A percentile compares a stretch with the other conserved stretches of the same genome.
phyloP scores from a whole-genome alignment of 2,329 filamentous ascomycete genomes.

The Botryotinia globosa region DNA sequence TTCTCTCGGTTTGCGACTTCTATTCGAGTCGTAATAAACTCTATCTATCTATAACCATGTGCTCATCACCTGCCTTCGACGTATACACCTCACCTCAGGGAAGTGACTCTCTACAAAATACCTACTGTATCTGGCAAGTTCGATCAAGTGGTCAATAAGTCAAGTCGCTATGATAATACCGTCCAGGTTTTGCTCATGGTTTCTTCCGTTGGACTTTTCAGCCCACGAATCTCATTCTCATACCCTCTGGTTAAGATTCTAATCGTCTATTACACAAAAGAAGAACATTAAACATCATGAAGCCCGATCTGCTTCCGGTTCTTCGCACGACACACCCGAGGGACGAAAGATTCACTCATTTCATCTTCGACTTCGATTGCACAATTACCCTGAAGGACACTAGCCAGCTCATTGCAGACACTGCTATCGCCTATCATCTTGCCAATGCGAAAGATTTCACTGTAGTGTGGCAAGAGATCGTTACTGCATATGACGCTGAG shows the following conservation, averaged over 20 bases:
- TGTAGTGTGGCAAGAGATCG: slow-evolving; percentile 11
- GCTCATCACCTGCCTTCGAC: not conserved
- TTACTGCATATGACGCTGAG: not conserved
- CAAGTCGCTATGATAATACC: not conserved
- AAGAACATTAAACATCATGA: not conserved
- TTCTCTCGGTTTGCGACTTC: not conserved
- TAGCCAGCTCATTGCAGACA: slow-evolving; percentile 26
- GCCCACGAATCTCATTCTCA: not conserved
- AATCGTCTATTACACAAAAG: not conserved
- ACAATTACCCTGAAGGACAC: slow-evolving; percentile 38
- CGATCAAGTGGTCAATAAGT: not conserved
- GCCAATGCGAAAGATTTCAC: slow-evolving; percentile 18
- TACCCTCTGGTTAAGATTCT: not conserved
- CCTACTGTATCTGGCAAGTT: not conserved
- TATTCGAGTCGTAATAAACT: not conserved
- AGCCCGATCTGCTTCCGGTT: not conserved
- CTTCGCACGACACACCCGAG: not conserved
- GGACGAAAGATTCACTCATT: slow-evolving; percentile 11
- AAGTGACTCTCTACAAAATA: not conserved
- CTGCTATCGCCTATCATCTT: slow-evolving; percentile 24
- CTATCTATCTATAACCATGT: not conserved
- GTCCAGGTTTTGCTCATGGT: not conserved
- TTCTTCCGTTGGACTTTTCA: not conserved
- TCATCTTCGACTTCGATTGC: slow-evolving; percentile 38
- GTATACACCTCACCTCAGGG: not conserved